Conservation (phyloP, 2,329 filamentous ascomycete species). For the Helotiales sp. region DNA sequence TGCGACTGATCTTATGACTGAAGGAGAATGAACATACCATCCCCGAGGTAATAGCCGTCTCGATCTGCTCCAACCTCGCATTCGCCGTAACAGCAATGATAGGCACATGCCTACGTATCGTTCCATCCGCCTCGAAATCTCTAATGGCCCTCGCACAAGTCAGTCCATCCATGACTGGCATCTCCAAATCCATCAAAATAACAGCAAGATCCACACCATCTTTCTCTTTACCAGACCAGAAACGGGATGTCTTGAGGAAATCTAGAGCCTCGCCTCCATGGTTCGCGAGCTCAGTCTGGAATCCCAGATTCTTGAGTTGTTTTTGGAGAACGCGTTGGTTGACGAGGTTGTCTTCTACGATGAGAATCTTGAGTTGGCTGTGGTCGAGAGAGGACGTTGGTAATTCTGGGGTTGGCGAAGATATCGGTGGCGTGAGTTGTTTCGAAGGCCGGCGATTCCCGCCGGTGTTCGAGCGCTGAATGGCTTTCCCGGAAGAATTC, state of each 20-base stretch:
- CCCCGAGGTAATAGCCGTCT: conserved; percentile 68
- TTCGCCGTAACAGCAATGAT: conserved; percentile 86
- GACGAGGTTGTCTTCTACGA: conserved; percentile 68
- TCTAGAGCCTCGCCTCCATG: conserved; percentile 64
- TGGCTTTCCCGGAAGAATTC: conserved; percentile 22
- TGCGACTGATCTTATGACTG: neutral
- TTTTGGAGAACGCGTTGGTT: conserved; percentile 65
- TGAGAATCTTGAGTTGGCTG: conserved; percentile 50
- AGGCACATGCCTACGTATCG: conserved; percentile 65
- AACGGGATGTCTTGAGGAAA: conserved; percentile 54
- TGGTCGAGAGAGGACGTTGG: conserved; percentile 18
- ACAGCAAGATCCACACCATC: conserved; percentile 59
- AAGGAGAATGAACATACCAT: conserved; percentile 56
- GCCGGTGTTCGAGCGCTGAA: conserved; percentile 22
- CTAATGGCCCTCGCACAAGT: conserved; percentile 71
- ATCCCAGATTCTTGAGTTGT: conserved; percentile 60
- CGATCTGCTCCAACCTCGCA: conserved; percentile 72
- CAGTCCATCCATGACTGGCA: conserved; percentile 82
- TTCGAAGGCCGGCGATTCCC: conserved; percentile 6
- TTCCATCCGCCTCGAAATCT: conserved; percentile 62
- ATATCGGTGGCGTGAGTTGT: conserved; percentile 1
- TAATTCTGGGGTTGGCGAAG: conserved; percentile 3
- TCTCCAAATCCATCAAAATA: conserved; percentile 79
- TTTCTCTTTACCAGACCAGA: conserved; percentile 47
- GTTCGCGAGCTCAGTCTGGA: conserved; percentile 62